Base-by-base conservation (phyloP, 1,284 basidiomycete species). In the Ustilago bromivora region DNA sequence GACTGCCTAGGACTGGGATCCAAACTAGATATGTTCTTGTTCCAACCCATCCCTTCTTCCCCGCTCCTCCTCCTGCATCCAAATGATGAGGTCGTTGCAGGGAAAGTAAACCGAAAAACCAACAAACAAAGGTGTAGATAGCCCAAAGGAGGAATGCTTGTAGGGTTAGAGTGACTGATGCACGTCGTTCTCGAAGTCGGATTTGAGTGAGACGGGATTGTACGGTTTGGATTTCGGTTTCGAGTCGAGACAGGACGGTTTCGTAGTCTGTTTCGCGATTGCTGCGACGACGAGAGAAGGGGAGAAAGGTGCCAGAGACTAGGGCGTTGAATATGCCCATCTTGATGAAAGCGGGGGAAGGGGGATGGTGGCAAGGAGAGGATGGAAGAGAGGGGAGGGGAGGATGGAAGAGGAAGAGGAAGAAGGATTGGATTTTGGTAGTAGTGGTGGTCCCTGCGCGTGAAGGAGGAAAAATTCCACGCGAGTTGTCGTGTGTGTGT, bases 131-230 rank as follows among this genome's bases (percentile, higher is more conserved):
- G 47, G 92, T 89, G 88, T 96, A 98, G 19, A 90, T 85, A 35
- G 90, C 89, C 95, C 95, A 98, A 41, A 89, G 86, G 0, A 91
- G 90, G 74, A 96, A 87, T 0, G 94, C 92, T 84, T 94, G 96
- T 6, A 94, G 86, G 0, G 95, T 95, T 55, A 94, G 90, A 35
- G 93, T 88, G 53, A 96, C 89, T 12, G 92, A 92, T 3, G 93
- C 89, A 2, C 95, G 89, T 43, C 94, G 90, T 86, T 98, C 93
- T 31, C 95, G 91, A 56, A 94, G 88, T 11, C 94, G 91, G 81
- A 98, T 93, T 84, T 96, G 95, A 1, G 93, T 92, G 9, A 99
- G 91, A 68, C 91, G 90, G 40, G 91, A 90, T 86, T 96, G 93
- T 31, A 88, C 87, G 15, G 86, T 84, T 35, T 84, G 80, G 72